A percentile compares a stretch with the other conserved stretches of the same genome.
phyloP scores from a whole-genome alignment of 345 rosid genomes.

The Eucalyptus fibrosa region DNA sequence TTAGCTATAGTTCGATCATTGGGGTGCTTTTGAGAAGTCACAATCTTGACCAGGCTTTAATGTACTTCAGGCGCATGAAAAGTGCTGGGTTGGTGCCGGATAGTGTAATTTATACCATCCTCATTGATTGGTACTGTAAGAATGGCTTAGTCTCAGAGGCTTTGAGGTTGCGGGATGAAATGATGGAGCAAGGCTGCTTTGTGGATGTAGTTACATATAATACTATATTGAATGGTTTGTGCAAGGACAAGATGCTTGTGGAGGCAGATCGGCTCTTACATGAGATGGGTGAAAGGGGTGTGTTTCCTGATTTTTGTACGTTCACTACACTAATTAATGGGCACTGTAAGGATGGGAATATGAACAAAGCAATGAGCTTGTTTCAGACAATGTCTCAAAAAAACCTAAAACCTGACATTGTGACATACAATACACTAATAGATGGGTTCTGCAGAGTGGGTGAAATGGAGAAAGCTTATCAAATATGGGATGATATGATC shows the following conservation, averaged over 20 bases:
- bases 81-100: constrained; percentile 48
- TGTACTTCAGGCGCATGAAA: constrained; percentile 39
- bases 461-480: constrained; percentile 46
- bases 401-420: constrained; percentile 58
- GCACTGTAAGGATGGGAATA: constrained; percentile 69
- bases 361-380: constrained; percentile 35
- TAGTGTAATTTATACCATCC: constrained; percentile 57
- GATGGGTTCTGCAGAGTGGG: constrained; percentile 73
- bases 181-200: constrained; percentile 52
- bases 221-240: constrained; percentile 58
- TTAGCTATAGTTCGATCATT: constrained; percentile 42
- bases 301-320: constrained; percentile 63
- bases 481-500: constrained; percentile 54
- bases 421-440: constrained; percentile 65
- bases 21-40: constrained; percentile 14
- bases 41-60: constrained; percentile 23
- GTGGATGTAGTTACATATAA: constrained; percentile 77
- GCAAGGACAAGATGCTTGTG: constrained; percentile 49
- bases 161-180: constrained; percentile 52
- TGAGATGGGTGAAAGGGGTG: constrained; percentile 55
- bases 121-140: constrained; percentile 66
- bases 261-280: constrained; percentile 55
- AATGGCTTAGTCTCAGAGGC: constrained; percentile 44
- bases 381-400: constrained; percentile 44
- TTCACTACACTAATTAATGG: constrained; percentile 66